phyloP scores from a whole-genome alignment of 1,139 yeast genomes.

The Sugiyamaella sp. region DNA sequence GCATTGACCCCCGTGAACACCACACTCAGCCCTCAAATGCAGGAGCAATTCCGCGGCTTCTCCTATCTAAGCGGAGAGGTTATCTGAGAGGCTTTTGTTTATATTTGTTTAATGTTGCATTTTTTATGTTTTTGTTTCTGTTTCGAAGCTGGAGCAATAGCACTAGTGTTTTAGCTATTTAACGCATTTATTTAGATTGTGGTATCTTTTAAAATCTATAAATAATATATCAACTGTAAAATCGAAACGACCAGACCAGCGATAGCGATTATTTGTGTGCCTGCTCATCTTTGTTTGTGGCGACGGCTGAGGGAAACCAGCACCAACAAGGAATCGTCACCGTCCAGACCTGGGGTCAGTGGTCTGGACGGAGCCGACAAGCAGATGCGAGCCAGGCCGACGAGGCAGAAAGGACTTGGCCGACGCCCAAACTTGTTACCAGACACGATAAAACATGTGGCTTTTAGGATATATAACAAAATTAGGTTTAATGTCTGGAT shows the following conservation, averaged over 20 bases:
- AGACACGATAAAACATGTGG: not conserved
- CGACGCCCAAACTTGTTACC: slow-evolving; percentile 2
- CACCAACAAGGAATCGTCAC: not conserved
- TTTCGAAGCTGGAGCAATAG: not conserved
- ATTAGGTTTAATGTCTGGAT: slow-evolving; percentile 8
- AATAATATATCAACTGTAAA: slow-evolving; percentile 9
- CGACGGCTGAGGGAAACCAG: not conserved
- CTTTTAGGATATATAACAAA: not conserved
- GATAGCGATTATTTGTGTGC: slow-evolving; percentile 1
- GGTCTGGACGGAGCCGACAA: not conserved
- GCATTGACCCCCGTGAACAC: slow-evolving; percentile 93
- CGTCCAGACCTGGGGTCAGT: not conserved
- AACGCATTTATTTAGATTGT: slow-evolving; percentile 12
- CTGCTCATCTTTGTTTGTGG: not conserved
- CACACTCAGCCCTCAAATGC: slow-evolving; percentile 81
- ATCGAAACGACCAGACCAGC: too few species aligned
- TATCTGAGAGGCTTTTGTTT: slow-evolving; percentile 21
- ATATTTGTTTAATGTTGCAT: not conserved
- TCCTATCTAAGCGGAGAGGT: slow-evolving; percentile 78
- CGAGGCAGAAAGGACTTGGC: slow-evolving; percentile 4
- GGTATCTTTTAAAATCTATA: slow-evolving; percentile 8
- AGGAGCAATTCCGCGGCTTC: slow-evolving; percentile 96
- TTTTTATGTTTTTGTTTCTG: slow-evolving; percentile 3
- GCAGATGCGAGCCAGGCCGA: not conserved
- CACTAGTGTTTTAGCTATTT: not conserved